phyloP scores from a whole-genome alignment of 768 basidiomycete genomes.

The Tubosaeta sp. region DNA sequence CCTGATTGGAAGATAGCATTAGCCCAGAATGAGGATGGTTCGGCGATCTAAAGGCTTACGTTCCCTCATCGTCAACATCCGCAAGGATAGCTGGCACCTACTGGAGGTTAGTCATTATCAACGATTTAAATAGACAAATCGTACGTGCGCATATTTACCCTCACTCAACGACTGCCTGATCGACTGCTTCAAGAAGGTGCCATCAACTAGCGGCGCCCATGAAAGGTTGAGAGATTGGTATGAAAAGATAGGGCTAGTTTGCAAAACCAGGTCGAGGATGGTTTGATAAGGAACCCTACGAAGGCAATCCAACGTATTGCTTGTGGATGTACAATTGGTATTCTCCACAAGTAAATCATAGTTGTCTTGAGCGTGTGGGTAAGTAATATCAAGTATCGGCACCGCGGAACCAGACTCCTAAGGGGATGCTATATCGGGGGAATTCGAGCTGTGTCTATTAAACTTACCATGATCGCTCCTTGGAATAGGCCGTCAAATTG shows the following conservation, averaged over 20 bases:
- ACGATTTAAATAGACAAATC: neutral
- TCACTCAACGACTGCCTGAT: constrained; percentile 9
- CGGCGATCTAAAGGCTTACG: constrained; percentile 23
- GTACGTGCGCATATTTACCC: neutral
- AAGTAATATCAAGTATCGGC: constrained; percentile 4
- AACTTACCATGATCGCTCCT: constrained; percentile 16
- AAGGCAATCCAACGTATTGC: constrained; percentile 14
- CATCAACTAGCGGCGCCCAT: constrained; percentile 10
- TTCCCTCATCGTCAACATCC: constrained; percentile 39
- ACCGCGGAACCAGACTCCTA: constrained; percentile 15
- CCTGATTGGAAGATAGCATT: neutral
- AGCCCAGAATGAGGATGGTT: neutral
- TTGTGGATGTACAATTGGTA: constrained; percentile 9
- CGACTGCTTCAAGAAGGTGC: constrained; percentile 30
- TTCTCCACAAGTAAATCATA: constrained; percentile 15
- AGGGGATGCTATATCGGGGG: neutral
- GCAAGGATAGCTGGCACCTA: constrained; percentile 31
- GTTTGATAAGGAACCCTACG: constrained; percentile 13
- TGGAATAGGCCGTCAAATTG: constrained; percentile 14
- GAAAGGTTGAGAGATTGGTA: constrained; percentile 10
- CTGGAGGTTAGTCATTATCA: neutral
- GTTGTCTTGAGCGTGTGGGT: constrained; percentile 4
- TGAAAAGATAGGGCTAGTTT: constrained; percentile 8
- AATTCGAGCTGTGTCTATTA: too few relatives aligned
- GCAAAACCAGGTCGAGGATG: constrained; percentile 6